phyloP scores from a whole-genome alignment of 768 basidiomycete genomes.

The Pilatotrama ljubarskyi region DNA sequence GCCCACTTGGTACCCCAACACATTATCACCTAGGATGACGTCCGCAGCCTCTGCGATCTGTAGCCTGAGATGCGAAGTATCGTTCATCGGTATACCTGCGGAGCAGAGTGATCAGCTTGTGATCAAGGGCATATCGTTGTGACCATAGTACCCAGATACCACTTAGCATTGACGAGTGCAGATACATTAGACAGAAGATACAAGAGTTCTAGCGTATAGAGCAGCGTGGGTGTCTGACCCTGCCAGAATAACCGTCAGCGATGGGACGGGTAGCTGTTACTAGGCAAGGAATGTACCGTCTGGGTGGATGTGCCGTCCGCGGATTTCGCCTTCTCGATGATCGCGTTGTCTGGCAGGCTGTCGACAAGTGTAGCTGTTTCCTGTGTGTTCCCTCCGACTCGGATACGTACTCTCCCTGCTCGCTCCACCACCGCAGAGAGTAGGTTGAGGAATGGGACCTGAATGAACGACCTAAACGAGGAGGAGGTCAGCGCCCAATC shows the following conservation, averaged over 20 bases:
- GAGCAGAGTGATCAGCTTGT: constrained; percentile 6
- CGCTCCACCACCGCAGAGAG: constrained; percentile 70
- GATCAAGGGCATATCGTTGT: not conserved
- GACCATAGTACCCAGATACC: constrained; percentile 53
- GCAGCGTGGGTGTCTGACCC: constrained; percentile 69
- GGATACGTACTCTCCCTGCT: constrained; percentile 60
- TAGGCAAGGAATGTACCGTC: not conserved
- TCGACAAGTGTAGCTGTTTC: constrained; percentile 58
- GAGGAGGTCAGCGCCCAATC: not conserved
- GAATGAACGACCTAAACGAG: constrained; percentile 46
- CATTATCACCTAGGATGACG: constrained; percentile 58
- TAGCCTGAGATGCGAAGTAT: constrained; percentile 52
- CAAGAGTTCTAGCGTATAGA: constrained; percentile 66
- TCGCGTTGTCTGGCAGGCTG: constrained; percentile 46
- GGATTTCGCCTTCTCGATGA: constrained; percentile 49
- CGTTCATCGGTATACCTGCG: constrained; percentile 63
- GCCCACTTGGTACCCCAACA: constrained; percentile 70
- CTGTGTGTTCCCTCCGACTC: constrained; percentile 82
- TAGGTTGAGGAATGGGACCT: constrained; percentile 75
- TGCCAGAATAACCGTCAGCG: constrained; percentile 20
- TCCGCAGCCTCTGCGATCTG: constrained; percentile 59
- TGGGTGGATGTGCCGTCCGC: not conserved
- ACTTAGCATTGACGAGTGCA: constrained; percentile 55
- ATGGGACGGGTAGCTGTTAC: not conserved
- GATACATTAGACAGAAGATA: constrained; percentile 65